Evolutionary conservation across 75 land plant genomes (phyloP).

Genomic region (Cryptomeria japonica): DNA sequence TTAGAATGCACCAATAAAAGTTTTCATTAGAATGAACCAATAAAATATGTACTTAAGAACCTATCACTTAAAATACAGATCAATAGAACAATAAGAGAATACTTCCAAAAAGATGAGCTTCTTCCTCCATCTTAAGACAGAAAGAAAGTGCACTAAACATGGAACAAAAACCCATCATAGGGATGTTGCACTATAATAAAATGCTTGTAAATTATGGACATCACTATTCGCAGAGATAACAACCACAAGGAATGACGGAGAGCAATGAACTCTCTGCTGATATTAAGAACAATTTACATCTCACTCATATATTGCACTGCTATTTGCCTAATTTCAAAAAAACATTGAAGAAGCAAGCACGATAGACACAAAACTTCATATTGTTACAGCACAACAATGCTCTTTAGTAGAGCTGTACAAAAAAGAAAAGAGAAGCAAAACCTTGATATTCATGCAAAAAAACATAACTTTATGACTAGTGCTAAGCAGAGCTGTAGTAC

Average conservation of each 20-base stretch:
- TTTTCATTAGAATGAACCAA: not conserved
- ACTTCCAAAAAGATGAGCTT: not conserved
- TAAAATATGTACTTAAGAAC: not conserved
- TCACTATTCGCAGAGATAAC: not conserved
- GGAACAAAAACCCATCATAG: not conserved
- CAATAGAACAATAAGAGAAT: not conserved
- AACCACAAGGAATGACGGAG: not conserved
- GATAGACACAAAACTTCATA: not conserved
- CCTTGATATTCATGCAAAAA: slow-evolving; percentile 43
- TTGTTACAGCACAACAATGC: not conserved
- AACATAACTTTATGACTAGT: slow-evolving; percentile 54
- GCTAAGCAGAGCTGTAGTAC: slow-evolving; percentile 56
- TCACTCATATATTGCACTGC: not conserved
- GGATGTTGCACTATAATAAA: not conserved
- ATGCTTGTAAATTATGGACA: not conserved
- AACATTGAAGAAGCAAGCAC: slow-evolving; percentile 4
- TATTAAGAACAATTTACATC: not conserved
- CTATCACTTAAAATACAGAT: not conserved
- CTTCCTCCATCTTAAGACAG: not conserved
- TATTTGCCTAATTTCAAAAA: slow-evolving; percentile 1
- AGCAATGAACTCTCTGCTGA: not conserved
- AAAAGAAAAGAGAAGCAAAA: not conserved
- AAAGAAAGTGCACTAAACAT: not conserved
- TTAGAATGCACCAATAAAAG: not conserved
- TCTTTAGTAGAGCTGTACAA: not conserved